Evolutionary conservation across 2,329 filamentous ascomycete genomes (phyloP), one percentile per base, ranked within the genome.

Genomic region (Blastomyces percursus): DNA sequence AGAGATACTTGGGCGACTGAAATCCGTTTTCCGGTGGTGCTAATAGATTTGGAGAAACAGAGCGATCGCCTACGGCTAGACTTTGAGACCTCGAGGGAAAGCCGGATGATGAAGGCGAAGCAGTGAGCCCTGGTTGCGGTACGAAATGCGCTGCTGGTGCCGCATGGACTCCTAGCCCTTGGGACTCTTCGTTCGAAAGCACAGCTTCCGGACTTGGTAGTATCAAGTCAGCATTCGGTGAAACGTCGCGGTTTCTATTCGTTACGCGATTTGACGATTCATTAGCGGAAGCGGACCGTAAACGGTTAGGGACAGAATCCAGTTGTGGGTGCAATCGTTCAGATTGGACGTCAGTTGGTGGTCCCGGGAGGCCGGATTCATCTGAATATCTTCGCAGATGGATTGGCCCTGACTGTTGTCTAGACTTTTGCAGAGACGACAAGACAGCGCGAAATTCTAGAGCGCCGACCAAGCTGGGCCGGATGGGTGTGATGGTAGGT

Each of bases 371-470:
- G n/a, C 76, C 76, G 54, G 80, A 76, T 65, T 87, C 84, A 65
- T 89, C 86, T 0, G 87, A 89, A 70, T 88, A 88, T 68, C 87
- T 84, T 64, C 88, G 83, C 30, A 85, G 76, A 66, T 86, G 82
- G 64, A 96, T 86, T 1, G 86, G 83, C 52, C 86, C 83, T 21
- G 88, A 82, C 68, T 86, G 85, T 66, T 90, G 94, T 70, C 89
- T 85, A 62, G 91, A 89, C 66, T 86, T 89, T 69, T 95, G 87
- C 62, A 99, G 77, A 2, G 91, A 91, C n/a, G 90, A 88, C 55
- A 99, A 79, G 2, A 96, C 88, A 2, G 93, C 93, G 68, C 92
- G 84, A 69, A 99, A 99, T 75, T 99, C 94, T 63, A 99, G 80
- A 9, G 90, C 94, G 52, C 94, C 94, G 3, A 99, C 88, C 56